Base-by-base conservation (phyloP, 441 rosid species). In the Isatis lusitanica region DNA sequence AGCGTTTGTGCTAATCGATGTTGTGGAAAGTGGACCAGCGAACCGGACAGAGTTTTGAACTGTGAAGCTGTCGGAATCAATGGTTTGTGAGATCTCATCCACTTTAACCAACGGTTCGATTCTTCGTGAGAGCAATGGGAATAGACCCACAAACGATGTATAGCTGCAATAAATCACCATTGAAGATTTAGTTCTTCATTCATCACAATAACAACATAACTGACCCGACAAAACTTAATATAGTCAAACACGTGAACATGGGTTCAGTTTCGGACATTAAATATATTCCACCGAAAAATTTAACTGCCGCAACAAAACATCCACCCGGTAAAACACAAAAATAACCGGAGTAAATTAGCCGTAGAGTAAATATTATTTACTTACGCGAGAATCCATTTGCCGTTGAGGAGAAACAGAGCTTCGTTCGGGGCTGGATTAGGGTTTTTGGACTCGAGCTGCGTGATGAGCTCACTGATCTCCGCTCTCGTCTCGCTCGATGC, bases 321-420 rank as follows among this genome's bases (percentile, higher is more conserved):
- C n/a, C n/a, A n/a, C n/a, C n/a, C n/a, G n/a, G n/a, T n/a, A n/a
- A n/a, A n/a, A n/a, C n/a, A n/a, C n/a, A n/a, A n/a, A n/a, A n/a
- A n/a, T n/a, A n/a, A n/a, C n/a, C n/a, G n/a, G n/a, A n/a, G n/a
- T n/a, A n/a, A n/a, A n/a, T n/a, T n/a, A n/a, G n/a, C n/a, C n/a
- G n/a, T n/a, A n/a, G n/a, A n/a, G 24, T 21, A 28, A 28, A 38
- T 30, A 13, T 7, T 15, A 13, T 7, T 15, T 30, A 74, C 94
- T 84, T 86, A 94, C 99, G 85, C 91, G 18, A 94, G 97, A 78
- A 90, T 86, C 99, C 99, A 94, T 78, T 92, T 94, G 70, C 93
- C 99, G 58, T 92, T 88, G 83, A 94, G 94, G 56, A 86, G 83
- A 78, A 86, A 40, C 75, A 94, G 73, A 50, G 98, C 96, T 39